Evolutionary conservation across 805 yeast genomes (phyloP), one percentile per base, ranked within the genome.

Genomic region (Limtongia smithiae): DNA sequence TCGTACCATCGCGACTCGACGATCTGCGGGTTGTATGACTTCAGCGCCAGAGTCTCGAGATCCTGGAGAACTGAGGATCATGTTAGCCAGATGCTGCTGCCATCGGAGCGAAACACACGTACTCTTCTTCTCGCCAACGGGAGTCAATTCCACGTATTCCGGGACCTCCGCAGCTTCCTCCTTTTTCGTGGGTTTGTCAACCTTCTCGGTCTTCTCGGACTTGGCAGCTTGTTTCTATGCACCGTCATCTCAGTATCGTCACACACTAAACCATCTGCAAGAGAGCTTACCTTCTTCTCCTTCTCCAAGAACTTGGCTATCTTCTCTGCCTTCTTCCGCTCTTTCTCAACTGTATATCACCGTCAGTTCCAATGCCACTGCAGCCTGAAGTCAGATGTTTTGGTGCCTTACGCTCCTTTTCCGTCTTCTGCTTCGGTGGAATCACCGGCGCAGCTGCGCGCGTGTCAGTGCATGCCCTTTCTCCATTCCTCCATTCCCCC

Each of bases 1-100:
- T 78, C 80, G 71, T 91, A 91, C 98, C 98, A 93, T 12, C 96
- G 86, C 48, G 94, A 83, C 71, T 93, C 98, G 41, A 93, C 97
- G 61, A 83, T 84, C 61, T 80, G 79, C 30, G 98, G 98, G 63
- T 80, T 85, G 70, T 93, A 93, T 8, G 97, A 91, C 70, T 93
- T 90, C 67, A 93, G 80, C 18, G 97, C 82, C 20, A 96, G 90
- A 66, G 90, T 95, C 37, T 91, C 96, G 45, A 93, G 77, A 31
- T 88, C 78, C n/a, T 81, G 84, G 50, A 93, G 78, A 30, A 82
- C 69, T 51, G 21, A 37, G 11, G 6, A 18, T 22, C 20, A 18
- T 11, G 11, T 33, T 14, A 24, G 11, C 6, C 18, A 14, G 17
- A 32, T 11, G 14, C 2, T 12, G 17, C n/a, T 3, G 6, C 4